Percentiles rank a stretch among this genome's conserved stretches.
Evolutionary conservation across 2,329 filamentous ascomycete genomes (phyloP).

Genomic region (Microdochium bolleyi): DNA sequence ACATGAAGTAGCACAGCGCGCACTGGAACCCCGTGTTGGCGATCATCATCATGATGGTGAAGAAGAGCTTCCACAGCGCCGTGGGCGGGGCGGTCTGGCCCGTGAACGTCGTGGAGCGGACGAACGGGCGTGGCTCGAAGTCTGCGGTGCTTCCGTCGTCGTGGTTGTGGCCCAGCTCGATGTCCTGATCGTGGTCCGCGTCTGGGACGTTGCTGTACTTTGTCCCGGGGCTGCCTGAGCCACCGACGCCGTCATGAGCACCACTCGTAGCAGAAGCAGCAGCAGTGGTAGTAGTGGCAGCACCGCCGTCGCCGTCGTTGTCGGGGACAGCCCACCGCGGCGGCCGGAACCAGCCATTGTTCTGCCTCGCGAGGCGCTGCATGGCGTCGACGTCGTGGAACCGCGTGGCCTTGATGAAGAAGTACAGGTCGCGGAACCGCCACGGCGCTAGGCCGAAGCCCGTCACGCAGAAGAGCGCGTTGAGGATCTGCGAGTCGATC

Average conservation of each 20-base stretch:
- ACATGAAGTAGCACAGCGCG: conserved; percentile 15
- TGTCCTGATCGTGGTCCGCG: not conserved
- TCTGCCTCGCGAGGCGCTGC: conserved; percentile 11
- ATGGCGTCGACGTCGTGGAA: conserved; percentile 11
- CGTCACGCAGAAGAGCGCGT: conserved; percentile 78
- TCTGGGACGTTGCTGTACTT: not conserved
- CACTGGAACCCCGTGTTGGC: conserved; percentile 13
- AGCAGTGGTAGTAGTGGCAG: not conserved
- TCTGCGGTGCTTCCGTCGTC: not conserved
- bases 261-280: not conserved
- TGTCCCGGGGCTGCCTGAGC: not conserved
- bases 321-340: conserved; percentile 12
- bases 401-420: conserved; percentile 13
- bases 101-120: conserved; percentile 9
- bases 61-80: conserved; percentile 12
- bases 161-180: not conserved
- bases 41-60: conserved; percentile 17
- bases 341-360: conserved; percentile 17
- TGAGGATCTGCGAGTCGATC: conserved; percentile 74
- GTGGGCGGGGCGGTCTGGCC: conserved; percentile 11
- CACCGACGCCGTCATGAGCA: no score
- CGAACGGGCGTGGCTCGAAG: not conserved
- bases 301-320: not conserved
- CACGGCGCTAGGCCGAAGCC: conserved; percentile 79
- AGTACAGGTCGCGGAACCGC: conserved; percentile 76